A percentile compares a stretch with the other conserved stretches of the same genome.
phyloP scores from a whole-genome alignment of 768 basidiomycete species.

The Trametes cinnabarina region DNA sequence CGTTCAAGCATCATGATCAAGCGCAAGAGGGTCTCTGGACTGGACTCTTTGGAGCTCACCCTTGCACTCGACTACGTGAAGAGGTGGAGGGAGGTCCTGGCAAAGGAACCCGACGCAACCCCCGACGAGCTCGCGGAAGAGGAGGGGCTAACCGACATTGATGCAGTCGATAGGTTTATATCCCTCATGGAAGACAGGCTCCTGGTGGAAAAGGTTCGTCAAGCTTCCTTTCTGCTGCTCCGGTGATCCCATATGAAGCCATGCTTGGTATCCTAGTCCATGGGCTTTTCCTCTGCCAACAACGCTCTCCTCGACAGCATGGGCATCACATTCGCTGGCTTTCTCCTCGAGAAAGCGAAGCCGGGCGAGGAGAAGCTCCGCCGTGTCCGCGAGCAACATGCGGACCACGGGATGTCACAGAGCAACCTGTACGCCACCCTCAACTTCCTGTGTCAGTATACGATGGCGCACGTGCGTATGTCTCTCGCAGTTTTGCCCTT shows the following conservation, averaged over 20 bases:
- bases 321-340: not conserved
- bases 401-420: not conserved
- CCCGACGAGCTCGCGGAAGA: not conserved
- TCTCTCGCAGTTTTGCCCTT: not conserved
- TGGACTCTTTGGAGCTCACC: not conserved
- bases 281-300: not conserved
- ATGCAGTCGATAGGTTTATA: not conserved
- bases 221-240: not conserved
- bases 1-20: not conserved
- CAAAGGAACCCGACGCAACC: not conserved
- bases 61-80: not conserved
- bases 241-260: not conserved
- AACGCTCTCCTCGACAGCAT: not conserved
- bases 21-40: not conserved
- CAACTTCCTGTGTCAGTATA: not conserved
- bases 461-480: not conserved
- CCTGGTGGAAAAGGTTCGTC: not conserved
- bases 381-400: not conserved
- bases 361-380: not conserved
- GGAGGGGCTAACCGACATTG: not conserved
- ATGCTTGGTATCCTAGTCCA: not conserved
- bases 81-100: not conserved
- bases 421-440: not conserved
- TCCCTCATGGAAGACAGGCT: not conserved
- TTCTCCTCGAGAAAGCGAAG: not conserved